phyloP scores from a whole-genome alignment of 352 stramenopile species.

The Phytophthora agathidicida region DNA sequence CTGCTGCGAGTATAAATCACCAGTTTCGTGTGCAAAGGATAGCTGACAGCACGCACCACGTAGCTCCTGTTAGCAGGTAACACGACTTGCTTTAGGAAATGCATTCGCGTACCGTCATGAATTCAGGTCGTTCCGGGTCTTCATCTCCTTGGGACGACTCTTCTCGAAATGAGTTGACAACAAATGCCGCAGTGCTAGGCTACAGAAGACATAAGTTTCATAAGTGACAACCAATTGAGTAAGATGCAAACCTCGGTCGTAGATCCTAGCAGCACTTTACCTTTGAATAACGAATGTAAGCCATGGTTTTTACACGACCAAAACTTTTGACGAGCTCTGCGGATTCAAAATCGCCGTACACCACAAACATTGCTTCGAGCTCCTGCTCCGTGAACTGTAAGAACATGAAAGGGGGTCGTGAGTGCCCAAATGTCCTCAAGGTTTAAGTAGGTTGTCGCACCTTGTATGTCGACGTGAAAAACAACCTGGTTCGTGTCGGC shows the following conservation, averaged over 20 bases:
- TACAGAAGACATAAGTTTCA: constrained; percentile 22
- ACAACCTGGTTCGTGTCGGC: constrained; percentile 45
- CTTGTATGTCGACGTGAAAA: constrained; percentile 81
- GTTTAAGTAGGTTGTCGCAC: constrained; percentile 26
- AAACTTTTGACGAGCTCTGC: constrained; percentile 78
- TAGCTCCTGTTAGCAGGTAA: constrained; percentile 7
- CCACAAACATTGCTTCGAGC: constrained; percentile 80
- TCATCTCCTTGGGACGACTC: constrained; percentile 43
- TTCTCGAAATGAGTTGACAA: constrained; percentile 62
- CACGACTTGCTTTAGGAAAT: not conserved
- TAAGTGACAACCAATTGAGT: constrained; percentile 5
- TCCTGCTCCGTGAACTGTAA: constrained; percentile 79
- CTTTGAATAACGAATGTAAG: constrained; percentile 76
- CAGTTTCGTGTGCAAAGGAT: constrained; percentile 51
- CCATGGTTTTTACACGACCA: constrained; percentile 86
- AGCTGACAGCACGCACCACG: constrained; percentile 30
- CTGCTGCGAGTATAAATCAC: constrained; percentile 12
- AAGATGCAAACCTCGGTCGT: not conserved
- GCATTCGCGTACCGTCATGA: constrained; percentile 53
- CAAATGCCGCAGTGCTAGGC: constrained; percentile 52
- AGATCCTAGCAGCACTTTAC: constrained; percentile 30
- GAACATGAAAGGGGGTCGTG: constrained; percentile 7
- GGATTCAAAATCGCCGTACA: constrained; percentile 78
- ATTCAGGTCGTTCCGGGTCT: constrained; percentile 40
- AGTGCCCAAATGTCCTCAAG: too few species aligned